Base-by-base conservation (phyloP, 2,329 filamentous ascomycete species). In the Colletotrichum sp. region DNA sequence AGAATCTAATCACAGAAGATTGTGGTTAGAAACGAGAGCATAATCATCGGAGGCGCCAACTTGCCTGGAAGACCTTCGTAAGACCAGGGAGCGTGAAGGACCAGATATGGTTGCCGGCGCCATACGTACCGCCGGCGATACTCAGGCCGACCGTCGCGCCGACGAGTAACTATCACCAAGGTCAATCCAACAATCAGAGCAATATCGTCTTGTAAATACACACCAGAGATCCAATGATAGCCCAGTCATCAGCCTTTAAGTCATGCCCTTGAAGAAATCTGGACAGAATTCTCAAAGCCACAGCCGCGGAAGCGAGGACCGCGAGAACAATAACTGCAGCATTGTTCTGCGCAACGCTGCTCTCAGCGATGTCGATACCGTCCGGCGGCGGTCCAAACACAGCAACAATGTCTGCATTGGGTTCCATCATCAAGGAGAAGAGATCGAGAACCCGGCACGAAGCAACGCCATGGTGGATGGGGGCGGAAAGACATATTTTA, bases 41-140 rank as follows among this genome's bases (percentile, higher is more conserved):
- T 4, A 5, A 29, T 2, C 12, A 24, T 27, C 33, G 11, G 12
- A 29, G 13, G n/a, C 18, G 43, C 18, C 6, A 21, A 47, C 47
- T 12, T n/a, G 38, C 68, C 31, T 71, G 58, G 27, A 71, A 74
- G 6, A 71, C 58, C 2, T 29, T 63, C 6, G 21, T 59, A 8
- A 74, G 57, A 4, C 18, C 34, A 9, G 11, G 57, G 6, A 51
- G 68, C 9, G 62, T 63, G 16, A 66, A 47, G 8, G 68, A 63
- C 72, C 72, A 74, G 3, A 74, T 33, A 31, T 74, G 72, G 27
- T 67, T 67, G 31, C 68, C 72, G 8, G 72, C 62, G 8, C 72
- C 72, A 12, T 24, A 61, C 2, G 34, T 31, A 6, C 72, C 68
- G 5, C 68, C 68, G 5, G 57, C 43, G 18, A 74, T 74, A 27